Percentiles rank a stretch among this genome's conserved stretches.
Conservation (phyloP, 1,284 basidiomycete species). For the Cryptococcus sp. region DNA sequence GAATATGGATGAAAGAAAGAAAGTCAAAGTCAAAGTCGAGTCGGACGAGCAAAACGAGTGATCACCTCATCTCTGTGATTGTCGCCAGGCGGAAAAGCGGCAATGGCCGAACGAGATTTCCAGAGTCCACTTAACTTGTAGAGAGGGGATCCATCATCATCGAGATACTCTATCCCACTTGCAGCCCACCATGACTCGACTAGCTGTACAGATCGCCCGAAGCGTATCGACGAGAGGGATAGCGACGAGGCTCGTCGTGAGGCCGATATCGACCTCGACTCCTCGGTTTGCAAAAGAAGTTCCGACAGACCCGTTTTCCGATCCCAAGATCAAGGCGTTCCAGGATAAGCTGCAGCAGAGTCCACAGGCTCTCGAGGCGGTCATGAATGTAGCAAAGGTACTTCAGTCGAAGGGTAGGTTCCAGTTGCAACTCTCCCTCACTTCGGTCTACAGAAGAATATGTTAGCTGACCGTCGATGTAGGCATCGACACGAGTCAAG, state of each 20-base stretch:
- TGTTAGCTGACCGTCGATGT: background rate
- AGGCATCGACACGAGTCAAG: slow-evolving; percentile 33
- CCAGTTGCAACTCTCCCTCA: background rate
- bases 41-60: background rate
- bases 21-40: background rate
- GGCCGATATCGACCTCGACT: slow-evolving; percentile 13
- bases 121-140: too few relatives aligned
- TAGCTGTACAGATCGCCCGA: background rate
- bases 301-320: slow-evolving; percentile 21
- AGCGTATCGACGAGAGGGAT: background rate
- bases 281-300: slow-evolving; percentile 20
- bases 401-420: slow-evolving; percentile 38
- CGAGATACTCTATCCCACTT: background rate
- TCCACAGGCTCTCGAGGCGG: slow-evolving; percentile 31
- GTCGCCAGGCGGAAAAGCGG: too few relatives aligned
- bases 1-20: background rate
- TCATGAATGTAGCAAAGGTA: slow-evolving; percentile 27
- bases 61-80: too few relatives aligned
- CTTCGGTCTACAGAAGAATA: background rate
- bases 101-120: too few relatives aligned
- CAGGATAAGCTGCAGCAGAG: slow-evolving; percentile 33
- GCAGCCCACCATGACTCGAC: background rate
- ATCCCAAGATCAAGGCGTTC: slow-evolving; percentile 31
- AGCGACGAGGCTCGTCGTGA: background rate
- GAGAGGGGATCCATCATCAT: too few relatives aligned